phyloP scores from a whole-genome alignment of 768 basidiomycete species.

The Leccinum obscurum region DNA sequence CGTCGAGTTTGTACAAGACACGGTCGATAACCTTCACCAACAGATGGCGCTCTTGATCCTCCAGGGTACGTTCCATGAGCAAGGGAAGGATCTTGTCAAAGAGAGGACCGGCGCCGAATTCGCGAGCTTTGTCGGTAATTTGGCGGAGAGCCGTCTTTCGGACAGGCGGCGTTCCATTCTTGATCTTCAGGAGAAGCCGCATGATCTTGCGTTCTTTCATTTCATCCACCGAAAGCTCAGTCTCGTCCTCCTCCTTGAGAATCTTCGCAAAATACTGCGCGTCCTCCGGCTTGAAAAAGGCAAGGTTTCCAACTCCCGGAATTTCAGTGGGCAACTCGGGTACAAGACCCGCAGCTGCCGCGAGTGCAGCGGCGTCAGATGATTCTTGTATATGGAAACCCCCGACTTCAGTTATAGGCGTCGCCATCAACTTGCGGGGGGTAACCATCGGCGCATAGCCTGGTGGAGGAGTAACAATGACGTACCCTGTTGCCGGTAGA shows the following conservation, averaged over 20 bases:
- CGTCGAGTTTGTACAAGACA: conserved; percentile 97
- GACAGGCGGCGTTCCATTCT: conserved; percentile 98
- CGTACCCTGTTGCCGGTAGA: conserved; percentile 84
- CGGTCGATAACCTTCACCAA: conserved; percentile 95
- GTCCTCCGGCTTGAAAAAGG: conserved; percentile 98
- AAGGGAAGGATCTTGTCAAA: conserved; percentile 98
- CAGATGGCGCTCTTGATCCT: conserved; percentile 97
- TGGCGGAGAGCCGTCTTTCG: conserved; percentile 97
- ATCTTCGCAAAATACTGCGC: conserved; percentile 96
- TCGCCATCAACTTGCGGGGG: conserved; percentile 62
- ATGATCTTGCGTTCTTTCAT: conserved; percentile 99
- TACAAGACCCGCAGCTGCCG: conserved; percentile 89
- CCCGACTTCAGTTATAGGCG: conserved; percentile 55
- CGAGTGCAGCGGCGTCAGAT: conserved; percentile 83
- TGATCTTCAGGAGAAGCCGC: conserved; percentile 96
- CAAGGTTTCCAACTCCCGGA: conserved; percentile 93
- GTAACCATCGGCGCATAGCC: conserved; percentile 83
- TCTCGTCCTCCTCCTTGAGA: conserved; percentile 93
- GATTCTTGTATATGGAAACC: conserved; percentile 98
- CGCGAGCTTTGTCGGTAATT: conserved; percentile 98
- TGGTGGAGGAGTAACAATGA: conserved; percentile 89
- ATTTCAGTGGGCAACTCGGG: conserved; percentile 97
- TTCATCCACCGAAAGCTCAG: conserved; percentile 89
- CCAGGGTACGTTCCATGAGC: conserved; percentile 96
- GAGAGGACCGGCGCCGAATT: conserved; percentile 96